Conservation (phyloP, 768 basidiomycete species). For the Leccinum aurantiacum region DNA sequence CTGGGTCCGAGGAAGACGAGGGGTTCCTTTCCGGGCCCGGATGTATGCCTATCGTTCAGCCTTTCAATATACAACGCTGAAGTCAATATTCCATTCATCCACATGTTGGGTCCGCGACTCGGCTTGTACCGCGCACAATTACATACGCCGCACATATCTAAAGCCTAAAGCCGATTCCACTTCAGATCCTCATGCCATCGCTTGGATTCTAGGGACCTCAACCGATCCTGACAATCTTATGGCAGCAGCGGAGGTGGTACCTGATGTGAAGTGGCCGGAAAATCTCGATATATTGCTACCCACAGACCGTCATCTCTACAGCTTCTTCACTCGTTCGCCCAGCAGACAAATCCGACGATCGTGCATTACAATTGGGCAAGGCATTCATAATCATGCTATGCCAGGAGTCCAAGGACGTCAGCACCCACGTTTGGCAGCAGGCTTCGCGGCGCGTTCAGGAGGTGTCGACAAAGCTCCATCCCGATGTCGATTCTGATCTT, state of each 20-base stretch:
- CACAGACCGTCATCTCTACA: neutral
- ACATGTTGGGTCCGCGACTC: neutral
- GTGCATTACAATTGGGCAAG: slow-evolving; percentile 4
- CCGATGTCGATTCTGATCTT: slow-evolving; percentile 1
- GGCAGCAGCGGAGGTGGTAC: slow-evolving; percentile 12
- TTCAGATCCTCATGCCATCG: slow-evolving; percentile 9
- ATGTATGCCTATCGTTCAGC: neutral
- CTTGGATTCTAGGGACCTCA: slow-evolving; percentile 23
- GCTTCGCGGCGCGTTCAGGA: neutral
- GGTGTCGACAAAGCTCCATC: neutral
- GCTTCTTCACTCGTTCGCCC: slow-evolving; percentile 4
- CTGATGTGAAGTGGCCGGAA: slow-evolving; percentile 18
- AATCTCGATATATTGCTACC: slow-evolving; percentile 11
- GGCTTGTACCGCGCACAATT: neutral
- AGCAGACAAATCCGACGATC: neutral
- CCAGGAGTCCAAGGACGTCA: neutral
- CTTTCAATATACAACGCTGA: neutral
- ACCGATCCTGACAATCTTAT: slow-evolving; percentile 15
- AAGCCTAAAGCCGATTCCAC: neutral
- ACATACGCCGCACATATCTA: neutral
- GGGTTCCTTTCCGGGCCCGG: neutral
- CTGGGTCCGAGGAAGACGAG: neutral
- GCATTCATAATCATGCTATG: slow-evolving; percentile 7
- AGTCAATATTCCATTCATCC: neutral
- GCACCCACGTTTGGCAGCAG: neutral